Conservation (phyloP, 768 basidiomycete species). For the Auriscalpium vulgare region DNA sequence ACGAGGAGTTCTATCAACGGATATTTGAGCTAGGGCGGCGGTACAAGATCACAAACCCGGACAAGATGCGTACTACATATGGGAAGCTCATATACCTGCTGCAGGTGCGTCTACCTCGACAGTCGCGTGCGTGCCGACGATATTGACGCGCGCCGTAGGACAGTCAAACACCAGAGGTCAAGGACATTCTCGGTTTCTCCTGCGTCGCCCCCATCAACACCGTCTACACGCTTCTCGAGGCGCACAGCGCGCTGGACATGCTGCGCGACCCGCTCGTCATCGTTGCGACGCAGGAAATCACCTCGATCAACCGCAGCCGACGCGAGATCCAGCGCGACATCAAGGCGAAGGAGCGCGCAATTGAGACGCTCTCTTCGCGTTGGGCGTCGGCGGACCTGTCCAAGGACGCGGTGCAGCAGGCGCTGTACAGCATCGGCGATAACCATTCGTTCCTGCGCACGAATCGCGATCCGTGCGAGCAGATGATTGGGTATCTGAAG, state of each 20-base stretch:
- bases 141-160: slow-evolving; percentile 39
- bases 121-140: slow-evolving; percentile 3
- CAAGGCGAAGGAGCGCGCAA: slow-evolving; percentile 76
- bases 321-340: slow-evolving; percentile 82
- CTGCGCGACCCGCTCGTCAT: slow-evolving; percentile 72
- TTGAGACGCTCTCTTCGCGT: slow-evolving; percentile 60
- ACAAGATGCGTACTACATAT: slow-evolving; percentile 86
- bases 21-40: slow-evolving; percentile 79
- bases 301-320: slow-evolving; percentile 58
- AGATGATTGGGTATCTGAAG: slow-evolving; percentile 72
- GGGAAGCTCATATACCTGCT: slow-evolving; percentile 81
- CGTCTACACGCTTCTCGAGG: slow-evolving; percentile 60
- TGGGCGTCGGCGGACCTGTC: slow-evolving; percentile 50
- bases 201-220: slow-evolving; percentile 75
- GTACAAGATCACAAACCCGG: slow-evolving; percentile 90
- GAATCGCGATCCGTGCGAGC: slow-evolving; percentile 84
- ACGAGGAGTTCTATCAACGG: slow-evolving; percentile 71
- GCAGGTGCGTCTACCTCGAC: slow-evolving; percentile 41
- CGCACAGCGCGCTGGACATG: slow-evolving; percentile 53
- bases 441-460: slow-evolving; percentile 83
- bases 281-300: slow-evolving; percentile 76
- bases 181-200: slow-evolving; percentile 70
- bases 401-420: slow-evolving; percentile 66
- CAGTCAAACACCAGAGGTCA: slow-evolving; percentile 77
- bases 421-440: slow-evolving; percentile 83